Conservation (phyloP, 768 basidiomycete genomes). For the Agaricus subrufescens region DNA sequence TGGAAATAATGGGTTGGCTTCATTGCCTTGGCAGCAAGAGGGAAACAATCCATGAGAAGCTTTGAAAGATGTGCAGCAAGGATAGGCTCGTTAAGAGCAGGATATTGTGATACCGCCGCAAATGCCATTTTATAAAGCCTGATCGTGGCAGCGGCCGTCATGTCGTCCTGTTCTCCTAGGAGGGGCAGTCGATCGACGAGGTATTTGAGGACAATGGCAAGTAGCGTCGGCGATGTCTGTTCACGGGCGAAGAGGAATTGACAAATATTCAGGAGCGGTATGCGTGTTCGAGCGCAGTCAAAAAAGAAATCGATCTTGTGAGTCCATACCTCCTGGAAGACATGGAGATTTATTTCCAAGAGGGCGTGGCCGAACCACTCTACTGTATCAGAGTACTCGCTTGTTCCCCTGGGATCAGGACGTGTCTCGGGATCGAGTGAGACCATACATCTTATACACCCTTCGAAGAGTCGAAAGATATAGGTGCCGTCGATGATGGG, state of each 20-base stretch:
- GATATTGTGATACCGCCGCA: constrained; percentile 71
- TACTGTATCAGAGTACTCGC: constrained; percentile 65
- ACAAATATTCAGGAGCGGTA: constrained; percentile 77
- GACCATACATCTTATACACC: constrained; percentile 78
- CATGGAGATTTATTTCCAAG: constrained; percentile 80
- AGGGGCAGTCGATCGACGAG: constrained; percentile 77
- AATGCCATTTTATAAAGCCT: constrained; percentile 96
- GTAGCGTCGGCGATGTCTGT: constrained; percentile 68
- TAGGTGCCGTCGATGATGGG: constrained; percentile 80
- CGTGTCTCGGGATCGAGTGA: constrained; percentile 72
- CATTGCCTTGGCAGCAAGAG: constrained; percentile 84
- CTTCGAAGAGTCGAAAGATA: constrained; percentile 83
- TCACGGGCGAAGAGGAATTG: constrained; percentile 82
- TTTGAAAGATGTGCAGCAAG: constrained; percentile 91
- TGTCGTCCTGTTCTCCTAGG: constrained; percentile 82
- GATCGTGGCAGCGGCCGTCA: constrained; percentile 78
- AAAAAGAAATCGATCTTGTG: constrained; percentile 91
- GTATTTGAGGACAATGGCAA: constrained; percentile 86
- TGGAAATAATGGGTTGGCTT: constrained; percentile 93
- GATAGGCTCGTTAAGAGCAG: constrained; percentile 80
- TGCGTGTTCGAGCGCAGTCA: constrained; percentile 69
- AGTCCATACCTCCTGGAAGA: constrained; percentile 96
- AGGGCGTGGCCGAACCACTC: constrained; percentile 81
- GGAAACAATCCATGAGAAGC: constrained; percentile 94
- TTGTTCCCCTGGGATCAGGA: constrained; percentile 26